phyloP scores from a whole-genome alignment of 768 basidiomycete species.

The Lentinus tigrinus region DNA sequence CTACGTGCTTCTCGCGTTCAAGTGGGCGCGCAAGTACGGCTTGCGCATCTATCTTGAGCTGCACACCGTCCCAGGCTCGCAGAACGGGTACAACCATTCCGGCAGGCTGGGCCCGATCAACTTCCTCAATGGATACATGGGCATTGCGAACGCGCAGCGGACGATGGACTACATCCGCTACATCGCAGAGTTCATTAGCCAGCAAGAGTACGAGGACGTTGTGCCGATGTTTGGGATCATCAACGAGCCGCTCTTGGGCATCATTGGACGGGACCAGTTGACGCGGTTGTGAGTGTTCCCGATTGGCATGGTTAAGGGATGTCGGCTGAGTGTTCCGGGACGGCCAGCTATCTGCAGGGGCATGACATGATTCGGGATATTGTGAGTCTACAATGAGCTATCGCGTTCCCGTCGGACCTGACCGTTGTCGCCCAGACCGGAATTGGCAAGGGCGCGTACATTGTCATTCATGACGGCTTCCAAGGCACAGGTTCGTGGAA shows the following conservation, averaged over 20 bases:
- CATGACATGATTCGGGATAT: conserved; percentile 72
- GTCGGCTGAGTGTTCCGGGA: conserved; percentile 19
- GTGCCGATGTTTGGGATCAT: conserved; percentile 62
- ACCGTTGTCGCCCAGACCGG: conserved; percentile 36
- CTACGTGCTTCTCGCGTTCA: conserved; percentile 76
- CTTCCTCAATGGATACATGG: conserved; percentile 76
- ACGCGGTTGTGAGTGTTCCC: conserved; percentile 55
- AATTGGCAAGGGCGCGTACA: conserved; percentile 61
- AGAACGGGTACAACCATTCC: conserved; percentile 68
- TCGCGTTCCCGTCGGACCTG: not conserved
- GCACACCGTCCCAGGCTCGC: conserved; percentile 79
- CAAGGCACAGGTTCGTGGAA: conserved; percentile 45
- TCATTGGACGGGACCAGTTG: conserved; percentile 57
- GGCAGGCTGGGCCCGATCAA: conserved; percentile 64
- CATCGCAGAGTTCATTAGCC: conserved; percentile 79
- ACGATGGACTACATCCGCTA: conserved; percentile 77
- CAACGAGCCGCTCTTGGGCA: conserved; percentile 57
- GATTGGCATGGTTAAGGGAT: conserved; percentile 6
- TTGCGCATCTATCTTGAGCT: conserved; percentile 80
- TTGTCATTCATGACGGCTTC: conserved; percentile 58
- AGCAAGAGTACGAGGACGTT: conserved; percentile 68
- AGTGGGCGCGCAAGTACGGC: conserved; percentile 91
- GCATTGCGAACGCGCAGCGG: conserved; percentile 84
- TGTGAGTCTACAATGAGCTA: conserved; percentile 46
- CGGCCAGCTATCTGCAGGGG: conserved; percentile 56